Percentiles rank a stretch among this genome's conserved stretches.
These are phyloP conservation scores for Platanthera zijinensis DNA, from an alignment of 106 monocot species.

Conservation along the genomic window DNA sequence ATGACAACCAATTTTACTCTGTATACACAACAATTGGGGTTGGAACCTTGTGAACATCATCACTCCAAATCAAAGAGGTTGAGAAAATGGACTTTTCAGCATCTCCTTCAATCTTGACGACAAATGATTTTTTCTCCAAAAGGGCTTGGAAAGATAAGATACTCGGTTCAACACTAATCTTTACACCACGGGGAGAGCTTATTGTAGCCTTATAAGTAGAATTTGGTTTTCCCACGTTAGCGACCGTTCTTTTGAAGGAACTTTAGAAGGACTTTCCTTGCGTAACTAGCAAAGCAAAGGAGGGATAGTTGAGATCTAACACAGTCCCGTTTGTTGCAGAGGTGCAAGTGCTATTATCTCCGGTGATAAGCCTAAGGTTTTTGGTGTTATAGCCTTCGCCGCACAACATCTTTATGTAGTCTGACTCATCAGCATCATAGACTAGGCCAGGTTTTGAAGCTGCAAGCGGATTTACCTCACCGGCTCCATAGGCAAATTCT, in stretches of 20 bases:
- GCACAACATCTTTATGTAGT: conserved; percentile 19
- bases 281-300: conserved; percentile 8
- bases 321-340: not conserved
- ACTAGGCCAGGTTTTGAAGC: conserved; percentile 23
- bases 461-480: conserved; percentile 20
- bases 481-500: conserved; percentile 26
- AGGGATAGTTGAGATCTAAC: conserved; percentile 40
- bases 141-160: conserved; percentile 11
- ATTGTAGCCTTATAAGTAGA: conserved; percentile 13
- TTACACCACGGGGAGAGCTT: not conserved
- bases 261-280: not conserved
- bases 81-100: not conserved
- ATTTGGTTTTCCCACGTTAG: conserved; percentile 28
- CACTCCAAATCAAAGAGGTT: conserved; percentile 24
- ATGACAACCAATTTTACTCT: too few species aligned
- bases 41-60: conserved; percentile 24
- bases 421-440: not conserved
- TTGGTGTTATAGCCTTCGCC: conserved; percentile 20
- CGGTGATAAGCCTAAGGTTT: conserved; percentile 11
- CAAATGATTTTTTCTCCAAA: conserved; percentile 7
- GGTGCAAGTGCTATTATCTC: conserved; percentile 14
- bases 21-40: conserved; percentile 32
- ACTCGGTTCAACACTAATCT: conserved; percentile 10
- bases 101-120: not conserved
- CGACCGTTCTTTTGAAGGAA: conserved; percentile 24